phyloP scores from a whole-genome alignment of 495 filamentous ascomycete species.

The Lichina pygmaea region DNA sequence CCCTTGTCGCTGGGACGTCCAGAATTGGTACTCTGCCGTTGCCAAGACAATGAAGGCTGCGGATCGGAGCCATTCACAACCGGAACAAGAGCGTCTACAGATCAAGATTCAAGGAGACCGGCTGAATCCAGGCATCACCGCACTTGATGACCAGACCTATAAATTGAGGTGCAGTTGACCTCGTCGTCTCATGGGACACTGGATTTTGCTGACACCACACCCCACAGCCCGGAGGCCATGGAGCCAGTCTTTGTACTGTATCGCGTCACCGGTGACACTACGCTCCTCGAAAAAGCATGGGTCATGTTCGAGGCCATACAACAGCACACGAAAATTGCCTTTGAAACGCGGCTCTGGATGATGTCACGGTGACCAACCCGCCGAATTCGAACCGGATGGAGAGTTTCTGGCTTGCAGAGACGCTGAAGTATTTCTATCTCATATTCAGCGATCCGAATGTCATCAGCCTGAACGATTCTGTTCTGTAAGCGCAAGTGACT shows the following conservation, averaged over 20 bases:
- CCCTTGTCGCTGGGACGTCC: constrained; percentile 27
- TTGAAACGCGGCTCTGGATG: constrained; percentile 3
- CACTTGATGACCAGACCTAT: constrained; percentile 32
- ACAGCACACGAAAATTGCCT: neutral
- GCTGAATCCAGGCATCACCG: constrained; percentile 30
- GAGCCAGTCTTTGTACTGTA: constrained; percentile 32
- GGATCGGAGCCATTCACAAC: constrained; percentile 11
- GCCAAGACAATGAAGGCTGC: constrained; percentile 5
- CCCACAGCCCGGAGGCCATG: constrained; percentile 32
- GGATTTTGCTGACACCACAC: no score
- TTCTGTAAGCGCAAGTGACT: neutral
- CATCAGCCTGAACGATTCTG: constrained; percentile 15
- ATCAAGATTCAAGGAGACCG: constrained; percentile 15
- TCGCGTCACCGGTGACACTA: constrained; percentile 25
- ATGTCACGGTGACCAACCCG: constrained; percentile 11
- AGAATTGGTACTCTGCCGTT: constrained; percentile 19
- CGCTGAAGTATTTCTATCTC: constrained; percentile 83
- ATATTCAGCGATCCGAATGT: constrained; percentile 48
- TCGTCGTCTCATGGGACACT: constrained; percentile 6
- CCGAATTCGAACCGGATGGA: constrained; percentile 23
- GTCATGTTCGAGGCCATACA: constrained; percentile 19
- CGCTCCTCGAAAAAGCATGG: constrained; percentile 32
- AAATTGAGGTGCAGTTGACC: constrained; percentile 42
- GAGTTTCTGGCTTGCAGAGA: constrained; percentile 50
- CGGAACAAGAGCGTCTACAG: constrained; percentile 4